Percentiles rank a stretch among this genome's conserved stretches.
Evolutionary conservation across 345 rosid genomes (phyloP).

Genomic region (Euphorbia lathyris): DNA sequence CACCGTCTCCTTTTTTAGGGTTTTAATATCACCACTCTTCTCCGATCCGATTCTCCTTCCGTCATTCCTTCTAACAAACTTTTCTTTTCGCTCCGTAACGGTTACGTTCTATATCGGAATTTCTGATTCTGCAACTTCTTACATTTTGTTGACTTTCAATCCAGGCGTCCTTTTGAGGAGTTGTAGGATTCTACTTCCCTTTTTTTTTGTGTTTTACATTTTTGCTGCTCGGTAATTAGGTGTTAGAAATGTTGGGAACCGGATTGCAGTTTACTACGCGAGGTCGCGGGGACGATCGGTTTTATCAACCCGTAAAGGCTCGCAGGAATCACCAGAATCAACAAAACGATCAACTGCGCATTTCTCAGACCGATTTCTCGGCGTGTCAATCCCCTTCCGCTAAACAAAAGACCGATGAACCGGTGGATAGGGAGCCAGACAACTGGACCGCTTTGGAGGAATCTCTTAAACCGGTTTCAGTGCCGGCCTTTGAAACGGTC

Average conservation of each 20-base stretch:
- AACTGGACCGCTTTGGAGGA: constrained; percentile 21
- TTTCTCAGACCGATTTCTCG: constrained; percentile 42
- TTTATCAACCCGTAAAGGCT: constrained; percentile 35
- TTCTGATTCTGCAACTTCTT: background rate
- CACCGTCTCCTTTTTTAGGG: constrained; percentile 14
- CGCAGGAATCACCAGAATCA: constrained; percentile 35
- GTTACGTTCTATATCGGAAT: too few species aligned
- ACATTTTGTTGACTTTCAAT: background rate
- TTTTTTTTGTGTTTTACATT: background rate
- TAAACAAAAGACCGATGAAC: constrained; percentile 16
- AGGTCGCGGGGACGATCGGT: constrained; percentile 42
- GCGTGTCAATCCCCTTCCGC: constrained; percentile 22
- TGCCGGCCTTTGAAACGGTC: constrained; percentile 23
- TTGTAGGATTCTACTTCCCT: background rate
- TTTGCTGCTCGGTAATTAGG: background rate
- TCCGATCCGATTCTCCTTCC: constrained; percentile 12
- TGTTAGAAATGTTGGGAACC: constrained; percentile 42
- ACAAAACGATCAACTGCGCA: constrained; percentile 32
- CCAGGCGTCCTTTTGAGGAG: background rate
- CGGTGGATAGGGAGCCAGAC: constrained; percentile 23
- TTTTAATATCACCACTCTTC: constrained; percentile 1
- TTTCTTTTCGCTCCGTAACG: background rate
- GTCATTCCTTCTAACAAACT: background rate
- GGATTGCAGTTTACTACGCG: constrained; percentile 44
- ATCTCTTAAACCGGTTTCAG: constrained; percentile 16